Evolutionary conservation across 371 early-diverging fungal genomes (phyloP).

Genomic region (Haplosporangium sp.): DNA sequence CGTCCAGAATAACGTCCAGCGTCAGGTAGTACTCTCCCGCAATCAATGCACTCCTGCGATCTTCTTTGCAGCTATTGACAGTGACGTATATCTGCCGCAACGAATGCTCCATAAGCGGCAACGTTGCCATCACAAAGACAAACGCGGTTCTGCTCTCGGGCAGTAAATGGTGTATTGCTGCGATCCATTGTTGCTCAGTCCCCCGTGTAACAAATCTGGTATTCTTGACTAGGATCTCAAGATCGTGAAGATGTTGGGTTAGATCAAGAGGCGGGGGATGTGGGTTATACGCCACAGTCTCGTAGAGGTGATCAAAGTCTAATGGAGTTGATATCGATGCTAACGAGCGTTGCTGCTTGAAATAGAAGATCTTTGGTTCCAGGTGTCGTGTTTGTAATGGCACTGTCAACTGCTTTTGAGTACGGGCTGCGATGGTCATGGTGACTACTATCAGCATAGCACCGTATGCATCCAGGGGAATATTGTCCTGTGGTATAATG

Average conservation of each 20-base stretch:
- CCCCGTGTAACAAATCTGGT: slow-evolving; percentile 33
- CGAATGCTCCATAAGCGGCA: slow-evolving; percentile 46
- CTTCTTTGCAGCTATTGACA: slow-evolving; percentile 37
- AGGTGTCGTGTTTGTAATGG: slow-evolving; percentile 12
- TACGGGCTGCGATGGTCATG: slow-evolving; percentile 32
- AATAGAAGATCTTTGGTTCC: slow-evolving; percentile 12
- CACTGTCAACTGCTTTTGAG: background rate
- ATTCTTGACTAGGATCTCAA: slow-evolving; percentile 3
- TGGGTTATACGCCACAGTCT: slow-evolving; percentile 6
- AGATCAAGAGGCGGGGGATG: background rate
- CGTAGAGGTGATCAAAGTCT: slow-evolving; percentile 25
- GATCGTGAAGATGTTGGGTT: background rate
- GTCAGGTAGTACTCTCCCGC: slow-evolving; percentile 52
- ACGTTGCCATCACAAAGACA: slow-evolving; percentile 41
- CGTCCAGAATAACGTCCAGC: slow-evolving; percentile 44
- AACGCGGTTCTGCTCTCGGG: background rate
- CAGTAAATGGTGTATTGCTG: slow-evolving; percentile 14
- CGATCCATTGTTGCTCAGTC: slow-evolving; percentile 26
- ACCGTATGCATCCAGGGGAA: slow-evolving; percentile 44
- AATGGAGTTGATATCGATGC: background rate
- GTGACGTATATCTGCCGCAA: slow-evolving; percentile 36
- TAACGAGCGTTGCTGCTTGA: background rate
- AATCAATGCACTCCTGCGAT: slow-evolving; percentile 32
- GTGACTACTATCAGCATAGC: slow-evolving; percentile 39
- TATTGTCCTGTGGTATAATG: slow-evolving; percentile 24